Evolutionary conservation across 1,284 basidiomycete genomes (phyloP).

Genomic region (Sanghuangporus weigelae): DNA sequence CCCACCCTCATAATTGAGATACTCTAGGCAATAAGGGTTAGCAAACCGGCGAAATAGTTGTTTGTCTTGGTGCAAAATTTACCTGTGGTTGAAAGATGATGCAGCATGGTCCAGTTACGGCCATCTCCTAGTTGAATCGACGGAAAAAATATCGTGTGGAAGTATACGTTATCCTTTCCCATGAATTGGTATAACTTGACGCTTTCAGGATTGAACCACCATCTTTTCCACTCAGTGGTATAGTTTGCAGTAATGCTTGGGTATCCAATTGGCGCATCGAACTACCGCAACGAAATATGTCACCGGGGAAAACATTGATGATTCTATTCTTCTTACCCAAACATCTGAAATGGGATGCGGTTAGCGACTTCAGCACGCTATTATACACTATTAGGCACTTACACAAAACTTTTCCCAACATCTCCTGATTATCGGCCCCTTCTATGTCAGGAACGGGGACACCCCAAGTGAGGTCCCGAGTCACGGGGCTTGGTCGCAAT

Average conservation of each 20-base stretch:
- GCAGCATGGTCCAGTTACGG: conserved; percentile 89
- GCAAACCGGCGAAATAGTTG: background rate
- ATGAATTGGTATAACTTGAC: conserved; percentile 98
- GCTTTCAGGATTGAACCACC: conserved; percentile 95
- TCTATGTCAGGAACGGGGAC: conserved; percentile 83
- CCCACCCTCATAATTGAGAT: conserved; percentile 97
- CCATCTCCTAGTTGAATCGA: conserved; percentile 88
- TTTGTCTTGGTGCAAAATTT: conserved; percentile 21
- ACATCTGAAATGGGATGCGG: conserved; percentile 50
- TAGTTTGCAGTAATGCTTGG: conserved; percentile 97
- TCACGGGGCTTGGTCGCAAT: conserved; percentile 86
- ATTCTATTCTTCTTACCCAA: conserved; percentile 52
- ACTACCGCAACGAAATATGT: conserved; percentile 44
- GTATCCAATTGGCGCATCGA: conserved; percentile 97
- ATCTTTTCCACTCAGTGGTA: conserved; percentile 91
- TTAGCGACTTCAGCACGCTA: conserved; percentile 5
- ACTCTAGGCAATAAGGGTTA: conserved; percentile 55
- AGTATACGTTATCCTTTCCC: conserved; percentile 98
- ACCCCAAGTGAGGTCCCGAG: conserved; percentile 95
- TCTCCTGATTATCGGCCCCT: conserved; percentile 69
- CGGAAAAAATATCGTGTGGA: conserved; percentile 97
- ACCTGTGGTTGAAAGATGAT: conserved; percentile 96
- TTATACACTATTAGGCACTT: conserved; percentile 30
- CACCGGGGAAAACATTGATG: background rate
- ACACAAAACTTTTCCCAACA: conserved; percentile 97